Evolutionary conservation across 2,329 filamentous ascomycete species (phyloP), one percentile per base, ranked within the genome.

Genomic region (Pseudocercospora pini-densiflorae): DNA sequence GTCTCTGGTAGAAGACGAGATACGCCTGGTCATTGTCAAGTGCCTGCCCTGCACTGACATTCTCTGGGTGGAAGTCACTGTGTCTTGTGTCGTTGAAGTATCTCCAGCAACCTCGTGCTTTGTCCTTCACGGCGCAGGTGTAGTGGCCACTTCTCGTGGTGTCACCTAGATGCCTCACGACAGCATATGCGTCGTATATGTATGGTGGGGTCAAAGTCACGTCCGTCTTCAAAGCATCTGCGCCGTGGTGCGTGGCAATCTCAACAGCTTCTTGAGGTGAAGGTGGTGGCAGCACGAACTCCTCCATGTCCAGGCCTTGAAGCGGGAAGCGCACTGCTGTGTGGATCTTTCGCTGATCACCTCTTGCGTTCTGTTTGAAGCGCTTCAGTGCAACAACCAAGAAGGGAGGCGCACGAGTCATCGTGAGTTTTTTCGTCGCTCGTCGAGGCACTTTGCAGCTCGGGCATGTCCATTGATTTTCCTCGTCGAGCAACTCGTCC

Each of bases 101-200:
- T 31, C 87, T 81, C 88, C 88, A 90, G 66, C 83, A 84, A 27
- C 83, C 82, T 29, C 86, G 81, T 33, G 82, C 77, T 49, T 76
- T 77, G 66, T 85, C 83, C 63, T 80, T 81, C 53, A 81, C 81
- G 29, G 91, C 88, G 3, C 89, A 86, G 61, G 90, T 89, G 77
- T 97, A 97, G 79, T 97, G 94, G 0, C 94, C 94, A 59, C 87
- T 87, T 43, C 87, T 86, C 61, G 91, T 83, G 0, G 85, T 88
- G 0, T 81, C 81, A 23, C 94, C 94, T 3, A 87, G 79, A 77
- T 97, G 94, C 68, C 91, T 85, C 62, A 96, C 87, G 6, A 97
- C 90, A 1, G 90, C 94, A 76, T 97, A 97, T 61, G 92, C 90
- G 75, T 97, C 90, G 78, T 97, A 99, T 5, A 83, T 81, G 75